Evolutionary conservation across 345 rosid genomes (phyloP), one percentile per base, ranked within the genome.

Genomic region (Eucalyptus tenuipes): DNA sequence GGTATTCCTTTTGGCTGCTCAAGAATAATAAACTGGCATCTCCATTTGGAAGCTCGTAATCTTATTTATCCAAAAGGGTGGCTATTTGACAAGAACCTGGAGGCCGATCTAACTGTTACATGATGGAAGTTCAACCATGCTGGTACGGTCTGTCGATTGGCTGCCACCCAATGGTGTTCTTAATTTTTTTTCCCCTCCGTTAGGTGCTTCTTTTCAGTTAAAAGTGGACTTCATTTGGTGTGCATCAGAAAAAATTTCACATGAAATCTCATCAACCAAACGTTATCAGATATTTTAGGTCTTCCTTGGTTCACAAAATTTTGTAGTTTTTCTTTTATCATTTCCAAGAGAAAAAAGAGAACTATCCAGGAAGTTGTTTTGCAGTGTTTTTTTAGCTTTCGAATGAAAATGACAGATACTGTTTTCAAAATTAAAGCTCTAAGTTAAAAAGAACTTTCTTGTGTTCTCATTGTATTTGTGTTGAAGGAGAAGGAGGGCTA

Each of bases 21-120:
- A 40, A 94, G 81, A 90, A 94, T 96, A 91, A 88, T 95, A 91
- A 97, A 95, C 91, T 97, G 99, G 99, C 99, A 97, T 93, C 97
- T 97, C 31, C 98, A 97, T 95, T 90, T 96, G 88, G 95, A 94
- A 91, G 91, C 94, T 16, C 89, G 47, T 7, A 91, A 92, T 88
- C 94, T 93, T 84, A 87, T 90, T 49, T 95, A 97, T 92, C 99
- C 99, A 27, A 92, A 88, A 90, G 95, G 97, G 25, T 97, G 99
- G 99, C 88, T 87, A 89, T 89, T 96, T 84, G 92, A 91, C 91
- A 94, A 92, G 92, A 95, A 95, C 90, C 96, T 96, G n/a, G 93
- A 95, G 75, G 93, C 91, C 89, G 87, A 91, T 88, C 86, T 94
- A 85, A 92, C 96, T 45, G 47, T 95, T 79, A 53, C 88, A 57